Base-by-base conservation (phyloP, 345 rosid genomes). In the Laguncularia racemosa region DNA sequence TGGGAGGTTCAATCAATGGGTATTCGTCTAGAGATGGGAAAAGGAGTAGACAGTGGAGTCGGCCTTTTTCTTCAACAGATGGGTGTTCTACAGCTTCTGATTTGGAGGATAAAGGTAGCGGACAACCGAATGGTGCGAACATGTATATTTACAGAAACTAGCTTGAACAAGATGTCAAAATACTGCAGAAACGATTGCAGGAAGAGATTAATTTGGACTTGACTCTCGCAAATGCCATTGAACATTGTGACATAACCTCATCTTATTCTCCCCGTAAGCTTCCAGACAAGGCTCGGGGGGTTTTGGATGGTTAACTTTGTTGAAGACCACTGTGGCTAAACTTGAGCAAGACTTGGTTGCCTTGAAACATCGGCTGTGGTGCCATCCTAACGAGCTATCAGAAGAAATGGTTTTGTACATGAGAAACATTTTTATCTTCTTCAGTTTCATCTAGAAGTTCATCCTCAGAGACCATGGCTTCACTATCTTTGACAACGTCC, bases 101-200 rank as follows among this genome's bases (percentile, higher is more conserved):
- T 69, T 76, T 79, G 53, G 62, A 77, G 67, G 67, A 56, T 10
- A 71, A 69, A 67, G 73, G 45, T 46, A 76, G 63, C 57, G 76
- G 68, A 62, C 70, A 59, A 53, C 64, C 71, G 80, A 81, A 76
- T 69, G 80, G 67, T 46, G 73, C 54, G 52, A 69, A 73, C 59
- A 69, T 59, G 49, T 56, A 77, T 55, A 57, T 68, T 68, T 80
- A 90, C 68, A 88, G 72, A 56, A 46, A 64, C 77, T 82, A 82
- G 78, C 97, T 91, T 46, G 91, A 88, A 75, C 77, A 91, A 84
- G 97, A 88, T 61, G 97, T 91, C 46, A 74, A 79, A 68, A 82
- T 63, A 68, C 50, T 91, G 84, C 89, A 84, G 51, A 72, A 74
- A 38, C 76, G 81, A 63, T 78, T 91, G 74, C 86, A 88, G 72